Evolutionary conservation across 2,329 filamentous ascomycete species (phyloP), one percentile per base, ranked within the genome.

Genomic region (Aureobasidium sp.): DNA sequence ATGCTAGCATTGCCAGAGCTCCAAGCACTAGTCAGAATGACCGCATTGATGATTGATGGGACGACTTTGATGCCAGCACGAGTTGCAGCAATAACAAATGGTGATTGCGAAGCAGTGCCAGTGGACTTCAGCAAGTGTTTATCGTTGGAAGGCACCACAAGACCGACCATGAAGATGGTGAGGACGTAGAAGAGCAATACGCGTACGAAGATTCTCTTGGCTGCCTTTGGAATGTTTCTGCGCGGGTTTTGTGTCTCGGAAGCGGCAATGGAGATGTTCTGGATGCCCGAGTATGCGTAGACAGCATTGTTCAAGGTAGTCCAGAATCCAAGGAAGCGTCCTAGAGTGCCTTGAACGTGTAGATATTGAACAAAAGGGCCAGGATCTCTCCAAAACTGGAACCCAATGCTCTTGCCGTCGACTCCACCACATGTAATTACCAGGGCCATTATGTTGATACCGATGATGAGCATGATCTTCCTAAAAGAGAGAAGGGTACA

Each of bases 21-120:
- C 74, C 80, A 81, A 1, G 86, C 87, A 6, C 84, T 87, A 17
- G 87, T 85, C 57, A 89, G 76, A 67, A 89, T 83, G 23, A 83
- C 84, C 37, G 80, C 86, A 69, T 90, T 89, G 76, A 89, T 86
- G 67, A 88, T 79, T 64, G 83, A 82, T 66, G 86, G 82, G 2
- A 89, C 80, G 1, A 79, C 80, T 2, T 76, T 73, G 23, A 53
- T 53, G 1, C 78, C 78, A 3, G 76, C 77, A 58, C 76, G 71
- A 58, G 75, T 74, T 65, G 79, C 79, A 36, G 75, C 79, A 15
- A 80, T 73, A 9, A 80, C 79, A 65, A 79, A 81, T 0, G 79
- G 76, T 1, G 78, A 80, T 1, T 81, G 79, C 12, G 78, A 80
- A 1, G 82, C 82, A 51, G 80, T 81, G 7, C 76, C 74, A 26